Base-by-base conservation (phyloP, 176 grass and related monocot species). In the Eragrostis nindensis region DNA sequence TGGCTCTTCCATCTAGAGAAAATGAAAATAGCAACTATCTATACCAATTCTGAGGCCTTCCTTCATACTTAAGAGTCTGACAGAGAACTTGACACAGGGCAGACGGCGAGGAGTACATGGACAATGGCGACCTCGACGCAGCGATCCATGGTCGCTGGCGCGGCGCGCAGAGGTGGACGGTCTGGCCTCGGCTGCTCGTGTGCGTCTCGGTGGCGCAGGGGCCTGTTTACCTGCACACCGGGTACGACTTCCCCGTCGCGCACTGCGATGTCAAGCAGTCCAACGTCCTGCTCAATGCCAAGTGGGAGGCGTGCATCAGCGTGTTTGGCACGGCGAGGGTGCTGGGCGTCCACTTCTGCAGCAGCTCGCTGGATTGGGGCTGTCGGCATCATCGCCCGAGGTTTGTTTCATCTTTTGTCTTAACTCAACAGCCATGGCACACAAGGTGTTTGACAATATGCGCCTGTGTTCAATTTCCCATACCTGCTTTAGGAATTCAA, bases 261-360 rank as follows among this genome's bases (percentile, higher is more conserved):
- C 95, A 98, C 77, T 95, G 95, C 68, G 90, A 98, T 86, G 80
- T 98, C 65, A 98, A 98, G 78, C 95, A 92, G 18, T 95, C 92
- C 0, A 98, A 98, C 80, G 90, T 98, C 1, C 86, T 98, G 19
- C 79, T 98, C 5, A 90, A 95, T 75, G 12, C 9, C 44, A 62
- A 98, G 65, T 89, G 89, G 92, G 95, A 91, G 62, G 90, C 83
- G 11, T 90, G 77, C 26, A 88, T 98, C 65, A 77, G 90, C 70
- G 88, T 93, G 59, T 98, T 98, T 30, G 95, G 95, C 43, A 95
- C 90, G 27, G 92, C 86, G 27, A 82, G 90, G 42, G 91, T 98
- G 92, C 66, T 88, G 18, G 95, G 92, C 14, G 86, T 89, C 74
- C 86, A 91, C 32, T 62, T 91, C n/a, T n/a, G n/a, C n/a, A n/a